These are phyloP conservation scores for Harringtonia lauricola DNA, from an alignment of 2,329 filamentous ascomycete genomes.

Conservation along the genomic window DNA sequence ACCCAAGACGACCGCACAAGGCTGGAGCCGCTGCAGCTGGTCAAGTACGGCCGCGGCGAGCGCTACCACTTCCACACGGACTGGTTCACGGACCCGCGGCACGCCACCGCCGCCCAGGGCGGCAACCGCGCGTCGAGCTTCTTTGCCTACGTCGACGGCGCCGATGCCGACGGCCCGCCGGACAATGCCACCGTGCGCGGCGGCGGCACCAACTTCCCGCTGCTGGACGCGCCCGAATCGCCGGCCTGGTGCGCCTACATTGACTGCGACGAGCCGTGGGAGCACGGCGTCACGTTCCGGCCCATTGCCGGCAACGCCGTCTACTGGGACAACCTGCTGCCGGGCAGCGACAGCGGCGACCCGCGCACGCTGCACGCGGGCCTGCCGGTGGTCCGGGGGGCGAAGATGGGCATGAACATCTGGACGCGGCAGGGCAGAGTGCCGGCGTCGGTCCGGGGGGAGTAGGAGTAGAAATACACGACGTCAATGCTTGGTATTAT, in stretches of 20 bases:
- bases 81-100: constrained; percentile 31
- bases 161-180: constrained; percentile 19
- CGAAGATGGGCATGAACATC: constrained; percentile 41
- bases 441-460: neutral
- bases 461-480: neutral
- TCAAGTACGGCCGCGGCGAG: constrained; percentile 31
- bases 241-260: constrained; percentile 31
- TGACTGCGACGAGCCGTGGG: constrained; percentile 36
- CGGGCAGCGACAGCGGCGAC: constrained; percentile 29
- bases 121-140: constrained; percentile 35
- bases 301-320: constrained; percentile 35
- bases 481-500: too few relatives aligned
- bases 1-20: constrained; percentile 17
- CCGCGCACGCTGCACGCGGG: constrained; percentile 34
- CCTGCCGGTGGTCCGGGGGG: constrained; percentile 31
- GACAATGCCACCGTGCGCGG: constrained; percentile 17
- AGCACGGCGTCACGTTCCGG: constrained; percentile 34
- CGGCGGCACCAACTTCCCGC: constrained; percentile 38
- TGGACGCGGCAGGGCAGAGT: constrained; percentile 31
- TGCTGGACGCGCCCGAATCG: constrained; percentile 25
- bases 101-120: constrained; percentile 26
- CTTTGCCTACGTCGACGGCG: constrained; percentile 33
- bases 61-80: constrained; percentile 39
- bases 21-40: constrained; percentile 36
- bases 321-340: constrained; percentile 34